Percentiles rank a stretch among this genome's conserved stretches.
phyloP scores from a whole-genome alignment of 2,329 filamentous ascomycete species.

The Mycosphaerelloides madeirae region DNA sequence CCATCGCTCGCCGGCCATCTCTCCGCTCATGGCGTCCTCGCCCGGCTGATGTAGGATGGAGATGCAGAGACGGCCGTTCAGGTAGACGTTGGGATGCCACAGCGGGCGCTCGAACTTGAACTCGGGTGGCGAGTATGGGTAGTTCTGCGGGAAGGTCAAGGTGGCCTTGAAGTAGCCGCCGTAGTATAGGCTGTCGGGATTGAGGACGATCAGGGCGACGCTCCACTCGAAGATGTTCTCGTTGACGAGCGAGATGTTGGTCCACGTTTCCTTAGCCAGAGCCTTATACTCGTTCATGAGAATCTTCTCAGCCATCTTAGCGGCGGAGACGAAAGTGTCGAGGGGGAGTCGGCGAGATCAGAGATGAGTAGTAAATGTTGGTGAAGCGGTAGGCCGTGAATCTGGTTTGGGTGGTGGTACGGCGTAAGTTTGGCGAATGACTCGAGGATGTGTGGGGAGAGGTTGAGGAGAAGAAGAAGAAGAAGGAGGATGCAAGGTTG shows the following conservation, averaged over 20 bases:
- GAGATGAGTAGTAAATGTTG: background rate
- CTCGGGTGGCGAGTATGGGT: conserved; percentile 82
- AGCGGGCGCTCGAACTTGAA: conserved; percentile 80
- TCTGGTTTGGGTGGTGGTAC: background rate
- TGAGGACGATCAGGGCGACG: conserved; percentile 85
- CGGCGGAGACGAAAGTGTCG: conserved; percentile 3
- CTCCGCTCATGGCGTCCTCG: conserved; percentile 88
- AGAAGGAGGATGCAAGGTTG: conserved; percentile 10
- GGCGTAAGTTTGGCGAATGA: background rate
- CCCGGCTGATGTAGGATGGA: conserved; percentile 92
- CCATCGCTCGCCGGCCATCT: conserved; percentile 87
- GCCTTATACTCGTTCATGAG: conserved; percentile 84
- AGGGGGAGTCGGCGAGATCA: background rate
- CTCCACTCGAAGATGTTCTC: conserved; percentile 85
- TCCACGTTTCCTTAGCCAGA: conserved; percentile 86
- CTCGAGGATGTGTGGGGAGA: conserved; percentile 6
- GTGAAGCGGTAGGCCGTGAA: background rate
- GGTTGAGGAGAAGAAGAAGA: conserved; percentile 1
- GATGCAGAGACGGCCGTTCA: conserved; percentile 87
- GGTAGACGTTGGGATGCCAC: conserved; percentile 90
- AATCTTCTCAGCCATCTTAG: conserved; percentile 63
- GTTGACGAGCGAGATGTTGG: conserved; percentile 78
- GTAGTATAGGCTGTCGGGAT: conserved; percentile 85
- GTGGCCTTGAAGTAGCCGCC: conserved; percentile 89
- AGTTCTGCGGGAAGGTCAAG: conserved; percentile 83